Base-by-base conservation (phyloP, 306 rosid species). In the Boehmeria nivea region DNA sequence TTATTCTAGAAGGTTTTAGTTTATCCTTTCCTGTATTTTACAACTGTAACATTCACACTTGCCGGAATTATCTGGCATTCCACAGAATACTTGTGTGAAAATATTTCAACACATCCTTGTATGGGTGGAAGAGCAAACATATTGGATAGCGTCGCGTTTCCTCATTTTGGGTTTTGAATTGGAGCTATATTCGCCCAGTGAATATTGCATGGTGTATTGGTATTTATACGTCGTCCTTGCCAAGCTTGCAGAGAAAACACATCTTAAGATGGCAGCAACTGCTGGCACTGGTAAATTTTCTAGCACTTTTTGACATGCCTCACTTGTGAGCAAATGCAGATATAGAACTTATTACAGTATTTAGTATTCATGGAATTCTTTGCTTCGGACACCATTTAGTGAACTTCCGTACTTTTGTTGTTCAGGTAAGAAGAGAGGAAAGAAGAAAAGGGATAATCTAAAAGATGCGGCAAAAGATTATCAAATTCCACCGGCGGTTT, bases 191-290 rank as follows among this genome's bases (percentile, higher is more conserved):
- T 76, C 95, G 17, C 68, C 76, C n/a, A 78, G 84, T 76, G 94
- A 90, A 70, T 90, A 87, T 76, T 87, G 94, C 81, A 90, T 90
- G 98, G 94, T 84, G 37, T 90, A 90, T 72, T 90, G 98, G 98
- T 87, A 90, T 54, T 78, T 87, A 27, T 74, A 85, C 68, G 81
- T 74, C 68, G 81, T 84, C 60, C 67, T 80, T 75, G 69, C 81
- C 79, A 90, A 87, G 81, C 88, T 80, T 25, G 79, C 78, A 2
- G 95, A 90, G 77, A 90, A 84, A 68, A 84, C 72, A 61, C 89
- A 81, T 80, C 68, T 87, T 43, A 84, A 83, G 72, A 57, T 68
- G 54, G 69, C 69, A 13, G 61, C 67, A 55, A 70, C 78, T 76
- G 74, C 64, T 52, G 81, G 64, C n/a, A 27, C 70, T 54, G 89